Conservation (phyloP, 495 filamentous ascomycete genomes). For the Parachaetomium inaequale region DNA sequence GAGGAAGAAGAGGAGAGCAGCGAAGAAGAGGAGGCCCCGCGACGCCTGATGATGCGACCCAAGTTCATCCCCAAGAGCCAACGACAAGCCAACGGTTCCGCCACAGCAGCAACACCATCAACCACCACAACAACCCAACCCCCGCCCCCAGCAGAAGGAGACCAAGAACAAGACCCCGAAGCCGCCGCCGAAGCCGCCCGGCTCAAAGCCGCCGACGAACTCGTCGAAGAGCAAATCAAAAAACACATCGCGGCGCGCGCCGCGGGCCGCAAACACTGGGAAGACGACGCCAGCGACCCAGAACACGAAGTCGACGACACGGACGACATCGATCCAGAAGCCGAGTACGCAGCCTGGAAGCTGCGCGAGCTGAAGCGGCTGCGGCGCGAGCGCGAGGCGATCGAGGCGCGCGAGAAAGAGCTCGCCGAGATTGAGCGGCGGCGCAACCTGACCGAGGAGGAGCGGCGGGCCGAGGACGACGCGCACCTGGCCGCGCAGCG, state of each 20-base stretch:
- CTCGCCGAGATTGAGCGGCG: conserved; percentile 85
- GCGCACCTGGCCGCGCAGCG: conserved; percentile 73
- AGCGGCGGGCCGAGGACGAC: conserved; percentile 82
- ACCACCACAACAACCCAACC: conserved; percentile 12
- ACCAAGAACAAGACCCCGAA: conserved; percentile 30
- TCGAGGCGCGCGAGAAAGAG: conserved; percentile 81
- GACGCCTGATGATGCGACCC: conserved; percentile 73
- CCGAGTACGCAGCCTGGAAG: conserved; percentile 90
- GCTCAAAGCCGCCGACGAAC: conserved; percentile 63
- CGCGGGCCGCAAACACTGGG: conserved; percentile 76
- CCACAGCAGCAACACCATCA: conserved; percentile 16
- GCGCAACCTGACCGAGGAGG: conserved; percentile 79
- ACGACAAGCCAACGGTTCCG: conserved; percentile 41
- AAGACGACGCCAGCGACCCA: conserved; percentile 67
- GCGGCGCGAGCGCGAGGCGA: conserved; percentile 76
- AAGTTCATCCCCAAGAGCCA: conserved; percentile 88
- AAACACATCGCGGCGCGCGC: conserved; percentile 72
- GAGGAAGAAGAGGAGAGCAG: conserved; percentile 53
- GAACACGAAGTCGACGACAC: conserved; percentile 78
- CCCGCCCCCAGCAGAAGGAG: conserved; percentile 20
- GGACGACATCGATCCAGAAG: conserved; percentile 82
- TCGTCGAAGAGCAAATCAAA: conserved; percentile 85
- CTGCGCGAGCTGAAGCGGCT: conserved; percentile 84
- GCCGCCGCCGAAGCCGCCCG: conserved; percentile 45
- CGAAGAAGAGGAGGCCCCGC: conserved; percentile 65